Percentiles rank a stretch among this genome's conserved stretches.
These are phyloP conservation scores for Solanum ossicruentum DNA, from an alignment of 257 asterid species.

Conservation along the genomic window DNA sequence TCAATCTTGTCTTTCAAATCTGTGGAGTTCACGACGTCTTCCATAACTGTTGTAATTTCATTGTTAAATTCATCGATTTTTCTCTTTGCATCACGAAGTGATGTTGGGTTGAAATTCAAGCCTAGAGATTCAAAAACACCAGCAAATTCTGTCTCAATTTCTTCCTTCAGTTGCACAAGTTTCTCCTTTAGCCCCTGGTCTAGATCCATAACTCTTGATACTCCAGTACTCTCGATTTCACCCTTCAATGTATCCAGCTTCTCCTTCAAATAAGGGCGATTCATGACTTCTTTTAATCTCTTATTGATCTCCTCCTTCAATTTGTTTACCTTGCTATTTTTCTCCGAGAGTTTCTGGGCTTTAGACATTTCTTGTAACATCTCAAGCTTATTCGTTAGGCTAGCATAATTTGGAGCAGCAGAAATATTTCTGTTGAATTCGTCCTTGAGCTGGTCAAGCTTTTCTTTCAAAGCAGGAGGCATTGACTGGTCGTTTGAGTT, in stretches of 20 bases:
- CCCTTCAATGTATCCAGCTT: constrained; percentile 44
- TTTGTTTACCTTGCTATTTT: constrained; percentile 21
- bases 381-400: constrained; percentile 42
- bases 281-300: constrained; percentile 36
- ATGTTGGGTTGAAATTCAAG: constrained; percentile 23
- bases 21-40: constrained; percentile 32
- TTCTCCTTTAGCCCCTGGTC: constrained; percentile 46
- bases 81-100: constrained; percentile 14
- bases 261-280: constrained; percentile 38
- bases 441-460: constrained; percentile 36
- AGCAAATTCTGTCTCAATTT: constrained; percentile 38
- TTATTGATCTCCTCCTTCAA: constrained; percentile 38
- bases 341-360: constrained; percentile 19
- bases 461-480: constrained; percentile 36
- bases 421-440: constrained; percentile 50
- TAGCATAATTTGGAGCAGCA: constrained; percentile 51
- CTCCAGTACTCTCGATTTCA: constrained; percentile 42
- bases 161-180: constrained; percentile 33
- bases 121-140: constrained; percentile 36
- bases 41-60: constrained; percentile 35
- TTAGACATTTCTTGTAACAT: constrained; percentile 43
- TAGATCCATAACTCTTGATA: constrained; percentile 18
- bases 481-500: constrained; percentile 32
- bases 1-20: constrained; percentile 62
- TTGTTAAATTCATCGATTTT: constrained; percentile 32